These are phyloP conservation scores for Jatropha curcas DNA, from an alignment of 345 rosid genomes.

Conservation along the genomic window DNA sequence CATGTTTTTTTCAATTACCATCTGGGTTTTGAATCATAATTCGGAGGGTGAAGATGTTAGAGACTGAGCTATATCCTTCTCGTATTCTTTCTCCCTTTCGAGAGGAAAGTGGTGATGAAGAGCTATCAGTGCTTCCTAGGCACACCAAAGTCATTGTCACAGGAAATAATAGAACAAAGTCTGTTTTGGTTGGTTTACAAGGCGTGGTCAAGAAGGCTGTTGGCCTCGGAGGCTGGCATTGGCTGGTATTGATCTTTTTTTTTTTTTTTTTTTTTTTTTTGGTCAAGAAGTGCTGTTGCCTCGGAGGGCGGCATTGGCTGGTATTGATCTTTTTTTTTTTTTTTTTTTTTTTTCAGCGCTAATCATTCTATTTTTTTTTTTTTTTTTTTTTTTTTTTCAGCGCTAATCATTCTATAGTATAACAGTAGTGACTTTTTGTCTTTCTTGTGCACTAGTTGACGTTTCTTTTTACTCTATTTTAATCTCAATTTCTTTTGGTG, in stretches of 20 bases:
- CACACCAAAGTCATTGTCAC: slow-evolving; percentile 71
- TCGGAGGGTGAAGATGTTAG: slow-evolving; percentile 36
- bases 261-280: not conserved
- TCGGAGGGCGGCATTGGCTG: slow-evolving; percentile 89
- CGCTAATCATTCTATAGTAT: not conserved
- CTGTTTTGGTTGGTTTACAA: slow-evolving; percentile 66
- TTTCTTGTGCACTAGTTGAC: not conserved
- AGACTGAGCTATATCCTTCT: slow-evolving; percentile 44
- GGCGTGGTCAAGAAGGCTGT: slow-evolving; percentile 81
- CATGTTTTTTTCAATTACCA: not conserved
- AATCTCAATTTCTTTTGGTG: too few species aligned
- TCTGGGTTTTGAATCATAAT: slow-evolving; percentile 11
- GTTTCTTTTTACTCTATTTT: not conserved
- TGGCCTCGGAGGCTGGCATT: slow-evolving; percentile 82
- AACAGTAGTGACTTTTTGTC: not conserved
- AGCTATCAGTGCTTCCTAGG: slow-evolving; percentile 67
- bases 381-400: too few species aligned
- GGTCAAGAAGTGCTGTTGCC: slow-evolving; percentile 61
- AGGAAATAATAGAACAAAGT: slow-evolving; percentile 70
- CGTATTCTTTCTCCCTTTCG: slow-evolving; percentile 52
- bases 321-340: slow-evolving; percentile 26
- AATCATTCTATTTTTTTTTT: too few species aligned
- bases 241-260: slow-evolving; percentile 48
- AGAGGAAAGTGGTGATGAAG: slow-evolving; percentile 68
- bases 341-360: slow-evolving; percentile 2